Evolutionary conservation across 1,139 yeast species (phyloP), one percentile per base, ranked within the genome.

Genomic region (Wickerhamiella infanticola): DNA sequence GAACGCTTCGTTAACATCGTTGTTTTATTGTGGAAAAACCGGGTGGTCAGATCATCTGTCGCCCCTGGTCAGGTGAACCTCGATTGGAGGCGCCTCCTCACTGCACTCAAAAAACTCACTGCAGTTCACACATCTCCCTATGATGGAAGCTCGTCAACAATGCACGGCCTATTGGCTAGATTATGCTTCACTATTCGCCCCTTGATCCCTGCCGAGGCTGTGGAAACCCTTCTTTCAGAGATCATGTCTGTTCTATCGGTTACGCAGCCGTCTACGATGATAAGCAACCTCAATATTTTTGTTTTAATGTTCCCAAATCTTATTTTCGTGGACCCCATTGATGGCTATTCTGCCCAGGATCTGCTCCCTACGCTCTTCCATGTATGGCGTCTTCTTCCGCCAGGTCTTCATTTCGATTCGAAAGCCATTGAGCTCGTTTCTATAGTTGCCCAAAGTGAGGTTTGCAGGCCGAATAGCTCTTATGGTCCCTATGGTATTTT

Each of bases 341-440:
- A 7, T 7, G 7, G 9, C 7, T 7, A 7, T 29, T 29, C 33
- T 7, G 33, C 33, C 6, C 53, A 51, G 24, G 50, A 52, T 23
- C 46, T 60, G 47, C 48, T 65, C 39, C 77, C 88, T 0, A 66
- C 86, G 1, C 60, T 84, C 18, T 84, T 83, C 55, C 77, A 82
- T 54, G 63, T 84, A 47, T 86, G 96, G 95, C 59, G 72, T 3
- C 73, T 79, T 37, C 68, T 77, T 11, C 69, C 74, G 42, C 71
- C 76, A 41, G 71, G 76, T 11, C 67, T 75, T 3, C 73, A 74
- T 9, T 72, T 79, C 43, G 94, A 84, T 52, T 69, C 78, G 23
- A 82, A 79, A 55, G 58, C 84, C 46, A 70, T 86, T 11, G 76
- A 81, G 13, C 64, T 84, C 25, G 62, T 84, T 42, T 83, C 93